phyloP scores from a whole-genome alignment of 805 yeast species.

The Candida jianshihensis region DNA sequence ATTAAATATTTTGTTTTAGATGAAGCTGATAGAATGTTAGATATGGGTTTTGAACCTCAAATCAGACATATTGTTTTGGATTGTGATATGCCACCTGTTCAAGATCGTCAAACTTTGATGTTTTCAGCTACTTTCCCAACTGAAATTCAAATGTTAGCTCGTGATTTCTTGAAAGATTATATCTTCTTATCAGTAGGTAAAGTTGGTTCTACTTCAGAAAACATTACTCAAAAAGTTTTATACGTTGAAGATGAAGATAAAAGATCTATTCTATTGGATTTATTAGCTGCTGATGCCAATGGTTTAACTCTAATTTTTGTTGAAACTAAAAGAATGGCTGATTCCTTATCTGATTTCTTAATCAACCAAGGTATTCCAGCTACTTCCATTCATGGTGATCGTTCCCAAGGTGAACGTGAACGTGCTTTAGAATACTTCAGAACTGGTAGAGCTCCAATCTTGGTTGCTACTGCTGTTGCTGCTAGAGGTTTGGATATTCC shows the following conservation, averaged over 20 bases:
- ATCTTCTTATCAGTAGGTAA: conserved; percentile 96
- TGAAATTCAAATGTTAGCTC: conserved; percentile 94
- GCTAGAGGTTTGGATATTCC: conserved; percentile 99
- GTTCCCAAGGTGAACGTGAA: conserved; percentile 97
- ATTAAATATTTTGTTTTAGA: conserved; percentile 92
- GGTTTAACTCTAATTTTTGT: conserved; percentile 93
- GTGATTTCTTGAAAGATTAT: conserved; percentile 94
- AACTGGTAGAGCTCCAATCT: conserved; percentile 83
- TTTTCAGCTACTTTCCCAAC: conserved; percentile 99
- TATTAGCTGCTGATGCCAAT: conserved; percentile 68
- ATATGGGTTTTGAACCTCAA: conserved; percentile 99
- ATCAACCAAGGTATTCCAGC: conserved; percentile 89
- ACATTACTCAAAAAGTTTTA: conserved; percentile 88
- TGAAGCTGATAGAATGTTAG: conserved; percentile 99
- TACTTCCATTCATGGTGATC: conserved; percentile 98
- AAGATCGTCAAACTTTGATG: conserved; percentile 93
- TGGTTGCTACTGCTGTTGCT: conserved; percentile 99
- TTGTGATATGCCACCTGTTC: conserved; percentile 93
- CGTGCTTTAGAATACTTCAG: conserved; percentile 93
- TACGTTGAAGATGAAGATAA: conserved; percentile 93
- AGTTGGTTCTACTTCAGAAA: conserved; percentile 98
- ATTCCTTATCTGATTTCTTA: conserved; percentile 86
- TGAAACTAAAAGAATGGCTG: conserved; percentile 99
- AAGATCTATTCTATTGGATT: conserved; percentile 82
- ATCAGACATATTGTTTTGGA: conserved; percentile 96